Base-by-base conservation (phyloP, 2,329 filamentous ascomycete species). In the Zymoseptoria ardabiliae region DNA sequence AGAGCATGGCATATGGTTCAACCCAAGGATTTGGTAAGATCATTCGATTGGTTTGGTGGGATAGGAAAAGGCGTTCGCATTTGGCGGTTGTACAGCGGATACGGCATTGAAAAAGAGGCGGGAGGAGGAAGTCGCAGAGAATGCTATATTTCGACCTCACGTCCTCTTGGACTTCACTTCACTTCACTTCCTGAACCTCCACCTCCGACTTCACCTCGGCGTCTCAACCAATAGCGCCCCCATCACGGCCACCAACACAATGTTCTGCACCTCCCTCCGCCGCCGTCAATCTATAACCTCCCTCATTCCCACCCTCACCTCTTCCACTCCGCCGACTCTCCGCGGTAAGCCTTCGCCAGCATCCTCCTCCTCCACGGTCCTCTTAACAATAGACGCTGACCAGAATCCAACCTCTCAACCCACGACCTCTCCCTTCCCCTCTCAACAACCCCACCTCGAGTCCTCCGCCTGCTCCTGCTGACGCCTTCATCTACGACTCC, bases 211-310 rank as follows among this genome's bases (percentile, higher is more conserved):
- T 30, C 28, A 30, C 28, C 11, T 28, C 25, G 25, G n/a, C n/a
- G n/a, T n/a, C n/a, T n/a, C n/a, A 11, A 30, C 28, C 28, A 30
- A 30, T 30, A 30, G n/a, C n/a, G n/a, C 28, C 8, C 6, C 28
- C 28, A 8, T 9, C 11, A 8, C 28, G 8, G 28, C 28, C 35
- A 45, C 13, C 23, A 45, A 7, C 19, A 56, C 50, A 48, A 75
- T 74, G 70, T 79, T 79, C 67, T 76, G 74, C 64, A 68, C 71
- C n/a, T 71, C 69, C 17, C 72, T 79, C 11, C 73, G 73, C 11
- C 65, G 68, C 28, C 74, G 74, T 21, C 65, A 72, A 4, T 70
- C 77, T 28, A 77, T 75, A 72, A 67, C 66, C 10, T 63, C 73
- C 1, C 65, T 72, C 2, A 67, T 78, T 11, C 68, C 75, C 7